These are phyloP conservation scores for Aspergillus sp. DNA, from an alignment of 2,329 filamentous ascomycete species.

Conservation along the genomic window DNA sequence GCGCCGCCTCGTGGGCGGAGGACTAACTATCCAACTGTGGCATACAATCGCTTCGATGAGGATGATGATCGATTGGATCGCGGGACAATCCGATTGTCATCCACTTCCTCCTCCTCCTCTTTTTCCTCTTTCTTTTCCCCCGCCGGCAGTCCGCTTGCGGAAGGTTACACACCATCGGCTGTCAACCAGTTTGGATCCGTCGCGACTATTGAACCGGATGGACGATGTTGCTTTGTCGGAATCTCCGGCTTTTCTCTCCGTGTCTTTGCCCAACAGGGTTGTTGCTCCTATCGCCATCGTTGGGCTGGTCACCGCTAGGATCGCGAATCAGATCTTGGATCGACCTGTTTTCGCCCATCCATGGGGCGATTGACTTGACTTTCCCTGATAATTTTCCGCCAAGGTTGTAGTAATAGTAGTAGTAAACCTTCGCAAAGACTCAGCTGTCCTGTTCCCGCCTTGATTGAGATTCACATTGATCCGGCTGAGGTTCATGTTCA, in stretches of 20 bases:
- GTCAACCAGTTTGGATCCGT: conserved; percentile 3
- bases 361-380: no score
- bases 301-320: neutral
- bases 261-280: neutral
- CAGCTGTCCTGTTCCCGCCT: neutral
- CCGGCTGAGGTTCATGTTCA: neutral
- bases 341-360: no score
- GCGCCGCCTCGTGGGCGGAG: neutral
- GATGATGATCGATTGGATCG: neutral
- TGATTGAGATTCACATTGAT: neutral
- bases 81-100: conserved; percentile 5
- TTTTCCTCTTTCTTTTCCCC: no score
- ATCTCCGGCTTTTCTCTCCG: neutral
- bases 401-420: no score
- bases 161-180: conserved; percentile 16
- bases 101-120: neutral
- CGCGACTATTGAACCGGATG: neutral
- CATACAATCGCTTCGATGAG: neutral
- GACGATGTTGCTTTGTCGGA: neutral
- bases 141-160: conserved; percentile 2
- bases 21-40: neutral
- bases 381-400: no score
- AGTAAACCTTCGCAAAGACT: no score
- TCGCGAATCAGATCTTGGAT: neutral
- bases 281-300: neutral